phyloP scores from a whole-genome alignment of 495 filamentous ascomycete genomes.

The Penicillium roqueforti region DNA sequence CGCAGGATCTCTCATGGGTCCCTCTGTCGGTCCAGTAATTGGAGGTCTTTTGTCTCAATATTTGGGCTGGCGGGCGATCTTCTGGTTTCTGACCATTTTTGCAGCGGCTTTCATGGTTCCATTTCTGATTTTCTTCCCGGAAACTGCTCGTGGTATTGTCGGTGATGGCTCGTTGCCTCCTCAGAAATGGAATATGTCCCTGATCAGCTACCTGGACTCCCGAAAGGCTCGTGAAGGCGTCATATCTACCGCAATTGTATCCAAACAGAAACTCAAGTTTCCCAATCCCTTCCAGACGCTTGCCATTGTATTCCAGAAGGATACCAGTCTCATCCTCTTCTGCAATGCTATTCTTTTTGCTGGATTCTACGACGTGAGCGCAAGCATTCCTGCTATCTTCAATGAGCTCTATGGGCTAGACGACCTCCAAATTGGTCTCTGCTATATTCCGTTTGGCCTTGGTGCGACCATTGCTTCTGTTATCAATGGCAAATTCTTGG shows the following conservation, averaged over 20 bases:
- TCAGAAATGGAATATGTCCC: slow-evolving; percentile 32
- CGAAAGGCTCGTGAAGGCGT: slow-evolving; percentile 21
- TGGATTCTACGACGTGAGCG: slow-evolving; percentile 35
- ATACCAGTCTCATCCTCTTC: slow-evolving; percentile 42
- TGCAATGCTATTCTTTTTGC: slow-evolving; percentile 46
- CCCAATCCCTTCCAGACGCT: slow-evolving; percentile 71
- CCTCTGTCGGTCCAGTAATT: slow-evolving; percentile 57
- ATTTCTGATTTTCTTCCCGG: slow-evolving; percentile 37
- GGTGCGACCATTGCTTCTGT: slow-evolving; percentile 77
- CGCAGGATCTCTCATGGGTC: slow-evolving; percentile 37
- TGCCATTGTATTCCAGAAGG: slow-evolving; percentile 56
- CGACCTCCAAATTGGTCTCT: slow-evolving; percentile 48
- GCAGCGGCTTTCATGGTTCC: slow-evolving; percentile 37
- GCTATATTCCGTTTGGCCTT: slow-evolving; percentile 44
- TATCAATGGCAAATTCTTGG: slow-evolving; percentile 76
- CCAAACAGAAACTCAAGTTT: slow-evolving; percentile 50
- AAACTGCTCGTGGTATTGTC: slow-evolving; percentile 45
- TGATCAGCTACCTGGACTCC: slow-evolving; percentile 30
- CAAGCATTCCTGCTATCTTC: slow-evolving; percentile 43
- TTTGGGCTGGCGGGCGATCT: slow-evolving; percentile 66
- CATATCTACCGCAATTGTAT: slow-evolving; percentile 5
- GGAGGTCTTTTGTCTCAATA: slow-evolving; percentile 62
- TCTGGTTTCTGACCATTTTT: slow-evolving; percentile 71
- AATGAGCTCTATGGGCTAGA: slow-evolving; percentile 41
- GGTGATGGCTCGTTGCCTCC: slow-evolving; percentile 40